These are phyloP conservation scores for Xylaria digitata DNA, from an alignment of 2,329 filamentous ascomycete species.

Conservation along the genomic window DNA sequence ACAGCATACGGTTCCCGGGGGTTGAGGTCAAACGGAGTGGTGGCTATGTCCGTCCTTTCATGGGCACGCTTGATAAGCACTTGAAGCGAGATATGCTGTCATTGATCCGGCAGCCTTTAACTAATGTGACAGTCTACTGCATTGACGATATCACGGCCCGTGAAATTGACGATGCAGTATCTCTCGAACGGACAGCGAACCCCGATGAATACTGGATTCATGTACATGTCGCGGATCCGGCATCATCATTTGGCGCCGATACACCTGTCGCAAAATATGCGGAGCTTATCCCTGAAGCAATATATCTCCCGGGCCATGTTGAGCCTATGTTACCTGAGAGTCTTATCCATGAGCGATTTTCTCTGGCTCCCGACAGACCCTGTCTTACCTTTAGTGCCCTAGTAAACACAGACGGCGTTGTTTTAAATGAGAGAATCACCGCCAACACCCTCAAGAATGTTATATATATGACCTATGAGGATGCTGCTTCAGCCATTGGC, in stretches of 20 bases:
- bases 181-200: slow-evolving; percentile 69
- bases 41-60: slow-evolving; percentile 55
- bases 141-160: slow-evolving; percentile 75
- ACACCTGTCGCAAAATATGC: slow-evolving; percentile 70
- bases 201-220: slow-evolving; percentile 77
- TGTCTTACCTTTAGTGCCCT: slow-evolving; percentile 72
- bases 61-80: slow-evolving; percentile 49
- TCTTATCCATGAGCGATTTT: slow-evolving; percentile 63
- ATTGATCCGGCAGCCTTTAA: slow-evolving; percentile 69
- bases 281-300: slow-evolving; percentile 68
- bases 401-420: slow-evolving; percentile 63
- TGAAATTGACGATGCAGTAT: slow-evolving; percentile 84
- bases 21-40: slow-evolving; percentile 57
- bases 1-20: slow-evolving; percentile 66
- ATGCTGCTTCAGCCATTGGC: slow-evolving; percentile 59
- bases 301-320: slow-evolving; percentile 69
- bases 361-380: slow-evolving; percentile 62
- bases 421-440: slow-evolving; percentile 66
- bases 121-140: slow-evolving; percentile 72
- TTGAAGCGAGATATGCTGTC: slow-evolving; percentile 58
- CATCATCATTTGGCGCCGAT: slow-evolving; percentile 72
- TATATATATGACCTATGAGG: slow-evolving; percentile 66
- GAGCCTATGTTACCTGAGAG: slow-evolving; percentile 68
- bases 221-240: slow-evolving; percentile 82
- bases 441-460: slow-evolving; percentile 66